Evolutionary conservation across 2,329 filamentous ascomycete species (phyloP).

Genomic region (Eutypella sp.): DNA sequence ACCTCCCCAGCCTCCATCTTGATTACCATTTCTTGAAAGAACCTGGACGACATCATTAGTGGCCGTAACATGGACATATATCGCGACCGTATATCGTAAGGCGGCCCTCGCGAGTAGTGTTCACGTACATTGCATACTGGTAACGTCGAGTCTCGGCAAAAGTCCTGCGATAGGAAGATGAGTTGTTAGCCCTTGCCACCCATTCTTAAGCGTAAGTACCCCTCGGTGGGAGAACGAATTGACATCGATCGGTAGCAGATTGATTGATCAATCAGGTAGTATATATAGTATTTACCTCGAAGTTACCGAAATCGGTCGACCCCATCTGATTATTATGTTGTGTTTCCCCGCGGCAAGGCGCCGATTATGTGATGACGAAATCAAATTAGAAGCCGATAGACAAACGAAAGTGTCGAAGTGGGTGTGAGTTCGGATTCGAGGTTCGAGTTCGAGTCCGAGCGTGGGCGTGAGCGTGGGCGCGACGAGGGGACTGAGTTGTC

Average conservation of each 20-base stretch:
- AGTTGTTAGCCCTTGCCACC: conserved; percentile 11
- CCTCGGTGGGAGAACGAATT: too few species aligned
- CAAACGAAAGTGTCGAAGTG: too few species aligned
- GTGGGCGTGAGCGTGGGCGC: too few species aligned
- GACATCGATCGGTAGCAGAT: too few species aligned
- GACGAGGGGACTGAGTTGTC: too few species aligned
- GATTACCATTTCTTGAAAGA: conserved; percentile 55
- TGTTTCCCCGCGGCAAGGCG: conserved; percentile 3
- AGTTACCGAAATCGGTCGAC: conserved; percentile 58
- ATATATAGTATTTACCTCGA: conserved; percentile 41
- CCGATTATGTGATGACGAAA: conserved; percentile 6
- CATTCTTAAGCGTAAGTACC: too few species aligned
- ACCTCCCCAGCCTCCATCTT: conserved; percentile 57
- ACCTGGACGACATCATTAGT: conserved; percentile 45
- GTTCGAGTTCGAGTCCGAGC: too few species aligned
- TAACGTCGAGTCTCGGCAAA: conserved; percentile 78
- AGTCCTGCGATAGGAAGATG: conserved; percentile 49
- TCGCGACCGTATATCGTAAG: too few species aligned
- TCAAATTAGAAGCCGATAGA: too few species aligned
- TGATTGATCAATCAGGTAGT: too few species aligned
- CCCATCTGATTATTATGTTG: conserved; percentile 40
- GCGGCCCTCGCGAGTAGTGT: too few species aligned
- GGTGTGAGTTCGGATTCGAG: too few species aligned
- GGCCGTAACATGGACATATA: conserved; percentile 2
- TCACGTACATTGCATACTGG: conserved; percentile 77